phyloP scores from a whole-genome alignment of 495 filamentous ascomycete species.

The Aspergillus incahuasiensis region DNA sequence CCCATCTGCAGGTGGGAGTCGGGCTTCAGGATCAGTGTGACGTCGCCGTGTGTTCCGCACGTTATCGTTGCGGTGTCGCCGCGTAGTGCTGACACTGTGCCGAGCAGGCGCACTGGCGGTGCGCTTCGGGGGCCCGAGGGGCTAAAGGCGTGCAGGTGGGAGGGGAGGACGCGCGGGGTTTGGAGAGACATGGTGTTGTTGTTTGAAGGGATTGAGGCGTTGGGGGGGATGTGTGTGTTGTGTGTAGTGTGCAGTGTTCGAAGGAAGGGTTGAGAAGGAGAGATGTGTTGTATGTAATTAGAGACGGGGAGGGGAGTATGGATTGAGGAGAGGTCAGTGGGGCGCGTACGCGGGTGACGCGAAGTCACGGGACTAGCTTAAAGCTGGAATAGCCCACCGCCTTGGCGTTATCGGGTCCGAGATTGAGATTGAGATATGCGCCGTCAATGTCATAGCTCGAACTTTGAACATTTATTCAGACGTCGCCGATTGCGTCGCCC shows the following conservation, averaged over 20 bases:
- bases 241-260: not conserved
- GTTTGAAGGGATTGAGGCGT: not conserved
- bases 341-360: constrained; percentile 11
- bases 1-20: constrained; percentile 75
- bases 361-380: constrained; percentile 9
- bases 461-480: not conserved
- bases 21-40: constrained; percentile 70
- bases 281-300: not conserved
- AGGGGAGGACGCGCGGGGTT: constrained; percentile 66
- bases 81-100: constrained; percentile 73
- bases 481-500: no score
- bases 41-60: constrained; percentile 58
- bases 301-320: not conserved
- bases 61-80: constrained; percentile 79
- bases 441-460: not conserved
- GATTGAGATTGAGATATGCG: not conserved
- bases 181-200: constrained; percentile 40
- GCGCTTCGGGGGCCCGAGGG: constrained; percentile 36
- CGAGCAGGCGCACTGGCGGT: constrained; percentile 76
- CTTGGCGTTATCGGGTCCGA: constrained; percentile 5
- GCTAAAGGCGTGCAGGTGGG: constrained; percentile 63
- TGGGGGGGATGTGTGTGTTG: not conserved
- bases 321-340: not conserved
- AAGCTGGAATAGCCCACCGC: not conserved
- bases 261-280: no score